phyloP scores from a whole-genome alignment of 192 early-diverging fungal genomes.

The Jimgerdemannia flammicorona region DNA sequence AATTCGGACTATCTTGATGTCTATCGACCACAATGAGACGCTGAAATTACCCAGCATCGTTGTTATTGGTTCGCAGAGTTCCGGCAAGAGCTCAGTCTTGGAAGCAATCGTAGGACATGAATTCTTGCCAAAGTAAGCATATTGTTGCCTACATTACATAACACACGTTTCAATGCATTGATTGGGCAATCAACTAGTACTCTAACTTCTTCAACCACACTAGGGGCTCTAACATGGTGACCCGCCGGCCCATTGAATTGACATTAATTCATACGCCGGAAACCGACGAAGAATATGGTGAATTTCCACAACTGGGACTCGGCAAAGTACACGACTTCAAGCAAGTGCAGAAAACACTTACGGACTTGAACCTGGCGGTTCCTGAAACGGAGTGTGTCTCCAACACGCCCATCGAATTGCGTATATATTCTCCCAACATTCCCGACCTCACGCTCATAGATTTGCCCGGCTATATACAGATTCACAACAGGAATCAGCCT shows the following conservation, averaged over 20 bases:
- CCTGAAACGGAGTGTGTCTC: conserved; percentile 90
- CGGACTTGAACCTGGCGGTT: conserved; percentile 94
- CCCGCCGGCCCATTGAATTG: conserved; percentile 78
- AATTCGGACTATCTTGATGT: conserved; percentile 89
- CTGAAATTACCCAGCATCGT: conserved; percentile 88
- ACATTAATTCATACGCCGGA: conserved; percentile 81
- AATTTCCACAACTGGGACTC: conserved; percentile 80
- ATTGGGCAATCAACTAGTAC: background rate
- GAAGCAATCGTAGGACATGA: conserved; percentile 85
- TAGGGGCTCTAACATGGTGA: conserved; percentile 80
- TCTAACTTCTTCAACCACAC: conserved; percentile 18
- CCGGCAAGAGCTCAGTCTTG: conserved; percentile 83
- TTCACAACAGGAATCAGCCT: conserved; percentile 80
- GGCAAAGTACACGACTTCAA: conserved; percentile 88
- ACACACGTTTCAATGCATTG: background rate
- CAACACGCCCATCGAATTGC: conserved; percentile 76
- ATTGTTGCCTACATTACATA: background rate
- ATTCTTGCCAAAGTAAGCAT: conserved; percentile 76
- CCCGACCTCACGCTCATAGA: conserved; percentile 84
- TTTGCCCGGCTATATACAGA: conserved; percentile 84
- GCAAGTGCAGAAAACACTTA: conserved; percentile 89
- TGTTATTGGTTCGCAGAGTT: conserved; percentile 82
- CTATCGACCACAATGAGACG: conserved; percentile 71
- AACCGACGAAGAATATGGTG: conserved; percentile 73
- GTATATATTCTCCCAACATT: conserved; percentile 80